Evolutionary conservation across 2,329 filamentous ascomycete genomes (phyloP).

Genomic region (Pseudogymnoascus sp.): DNA sequence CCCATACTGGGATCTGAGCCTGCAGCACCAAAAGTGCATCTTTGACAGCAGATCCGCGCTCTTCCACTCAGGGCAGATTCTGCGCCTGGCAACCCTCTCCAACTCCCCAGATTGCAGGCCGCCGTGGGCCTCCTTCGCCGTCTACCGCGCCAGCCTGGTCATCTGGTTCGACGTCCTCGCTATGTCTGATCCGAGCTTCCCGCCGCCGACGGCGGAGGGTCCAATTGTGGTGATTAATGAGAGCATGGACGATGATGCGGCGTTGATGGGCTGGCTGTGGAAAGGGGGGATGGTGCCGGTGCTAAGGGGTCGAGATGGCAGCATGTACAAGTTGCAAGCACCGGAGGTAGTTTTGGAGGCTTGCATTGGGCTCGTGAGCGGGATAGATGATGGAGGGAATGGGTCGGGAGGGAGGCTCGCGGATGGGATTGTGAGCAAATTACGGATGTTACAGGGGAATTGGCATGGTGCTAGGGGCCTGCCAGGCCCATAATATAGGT

Average conservation of each 20-base stretch:
- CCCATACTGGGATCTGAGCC: constrained; percentile 42
- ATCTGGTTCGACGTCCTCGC: constrained; percentile 56
- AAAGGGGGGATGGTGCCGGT: constrained; percentile 46
- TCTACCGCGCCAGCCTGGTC: constrained; percentile 59
- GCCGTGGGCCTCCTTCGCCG: constrained; percentile 62
- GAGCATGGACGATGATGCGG: constrained; percentile 42
- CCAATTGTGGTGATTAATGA: constrained; percentile 43
- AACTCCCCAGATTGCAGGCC: constrained; percentile 43
- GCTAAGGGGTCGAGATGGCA: constrained; percentile 43
- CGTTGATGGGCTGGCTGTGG: constrained; percentile 43
- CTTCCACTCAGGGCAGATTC: constrained; percentile 61
- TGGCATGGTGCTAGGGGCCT: constrained; percentile 20
- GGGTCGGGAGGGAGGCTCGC: constrained; percentile 37
- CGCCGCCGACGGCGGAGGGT: constrained; percentile 25
- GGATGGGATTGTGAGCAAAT: constrained; percentile 47
- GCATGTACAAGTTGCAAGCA: constrained; percentile 39
- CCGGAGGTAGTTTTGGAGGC: constrained; percentile 42
- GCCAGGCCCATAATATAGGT: not conserved
- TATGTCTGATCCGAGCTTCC: constrained; percentile 36
- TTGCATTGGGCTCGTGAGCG: constrained; percentile 46
- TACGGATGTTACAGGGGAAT: constrained; percentile 34
- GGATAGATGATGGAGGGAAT: constrained; percentile 24
- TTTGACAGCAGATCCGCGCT: constrained; percentile 55
- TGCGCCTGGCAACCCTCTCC: constrained; percentile 56
- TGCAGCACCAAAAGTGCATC: constrained; percentile 57